Evolutionary conservation across 306 rosid species (phyloP).

Genomic region (Phaseolus lunatus): DNA sequence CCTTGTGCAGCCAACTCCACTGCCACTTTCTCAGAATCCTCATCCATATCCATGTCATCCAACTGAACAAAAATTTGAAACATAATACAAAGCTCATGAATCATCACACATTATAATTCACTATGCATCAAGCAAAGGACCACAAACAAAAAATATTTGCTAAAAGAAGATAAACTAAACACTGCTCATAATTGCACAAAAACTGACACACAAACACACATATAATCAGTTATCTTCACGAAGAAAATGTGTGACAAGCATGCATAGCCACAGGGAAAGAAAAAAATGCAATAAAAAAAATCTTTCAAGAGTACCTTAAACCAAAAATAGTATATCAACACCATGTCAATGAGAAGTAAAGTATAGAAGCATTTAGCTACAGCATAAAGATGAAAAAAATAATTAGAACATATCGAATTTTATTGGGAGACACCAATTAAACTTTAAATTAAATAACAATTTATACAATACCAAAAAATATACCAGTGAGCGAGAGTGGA

Average conservation of each 20-base stretch:
- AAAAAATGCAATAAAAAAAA: not conserved
- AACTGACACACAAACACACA: not conserved
- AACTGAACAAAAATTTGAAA: slow-evolving; percentile 56
- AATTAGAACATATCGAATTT: too few species aligned
- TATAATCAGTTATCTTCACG: not conserved
- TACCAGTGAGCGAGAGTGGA: too few species aligned
- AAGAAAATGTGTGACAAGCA: not conserved
- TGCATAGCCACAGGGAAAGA: not conserved
- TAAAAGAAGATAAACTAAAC: not conserved
- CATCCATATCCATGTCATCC: slow-evolving; percentile 88
- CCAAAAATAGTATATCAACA: not conserved
- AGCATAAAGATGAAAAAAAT: too few species aligned
- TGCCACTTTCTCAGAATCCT: slow-evolving; percentile 90
- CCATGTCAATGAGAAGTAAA: not conserved
- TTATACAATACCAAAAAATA: too few species aligned
- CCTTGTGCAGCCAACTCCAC: slow-evolving; percentile 98
- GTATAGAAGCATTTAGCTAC: not conserved
- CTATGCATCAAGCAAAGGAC: not conserved
- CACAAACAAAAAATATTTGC: slow-evolving; percentile 5
- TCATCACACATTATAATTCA: not conserved
- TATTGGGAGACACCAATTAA: too few species aligned
- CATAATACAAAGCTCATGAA: not conserved
- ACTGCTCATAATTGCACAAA: not conserved
- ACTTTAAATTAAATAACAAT: too few species aligned
- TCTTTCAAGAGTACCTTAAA: not conserved